Percentiles rank a stretch among this genome's conserved stretches.
Conservation (phyloP, 179 eudicot genomes). For the Actinidia polygama region DNA sequence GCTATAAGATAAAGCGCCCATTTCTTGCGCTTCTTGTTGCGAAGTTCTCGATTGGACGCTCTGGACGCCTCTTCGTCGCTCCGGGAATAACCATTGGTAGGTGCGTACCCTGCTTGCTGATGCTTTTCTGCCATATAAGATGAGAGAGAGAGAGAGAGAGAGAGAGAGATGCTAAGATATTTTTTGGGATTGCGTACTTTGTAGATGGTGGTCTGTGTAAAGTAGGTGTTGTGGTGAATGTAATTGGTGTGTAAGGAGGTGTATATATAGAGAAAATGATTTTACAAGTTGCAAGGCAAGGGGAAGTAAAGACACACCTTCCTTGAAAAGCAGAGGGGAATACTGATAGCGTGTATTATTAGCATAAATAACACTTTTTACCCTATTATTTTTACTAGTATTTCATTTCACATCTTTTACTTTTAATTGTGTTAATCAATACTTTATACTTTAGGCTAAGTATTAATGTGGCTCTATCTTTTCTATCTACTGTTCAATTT, state of each 20-base stretch:
- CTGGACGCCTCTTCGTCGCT: neutral
- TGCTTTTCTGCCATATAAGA: neutral
- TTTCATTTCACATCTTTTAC: too few relatives aligned
- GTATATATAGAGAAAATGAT: neutral
- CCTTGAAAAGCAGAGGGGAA: too few relatives aligned
- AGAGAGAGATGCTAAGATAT: neutral
- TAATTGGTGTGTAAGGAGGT: neutral
- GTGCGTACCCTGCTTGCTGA: constrained; percentile 4
- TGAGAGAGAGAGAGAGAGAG: too few relatives aligned
- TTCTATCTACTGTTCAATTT: too few relatives aligned
- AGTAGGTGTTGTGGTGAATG: neutral
- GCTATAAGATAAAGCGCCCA: neutral
- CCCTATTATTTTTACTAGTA: too few relatives aligned
- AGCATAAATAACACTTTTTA: too few relatives aligned
- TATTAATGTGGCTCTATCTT: too few relatives aligned
- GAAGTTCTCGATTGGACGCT: neutral
- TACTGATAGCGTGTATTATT: too few relatives aligned
- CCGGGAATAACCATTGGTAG: neutral
- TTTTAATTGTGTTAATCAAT: too few relatives aligned
- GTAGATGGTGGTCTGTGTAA: neutral
- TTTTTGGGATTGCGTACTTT: neutral
- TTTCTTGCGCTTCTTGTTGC: constrained; percentile 7
- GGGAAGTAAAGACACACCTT: too few relatives aligned
- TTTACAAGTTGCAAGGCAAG: too few relatives aligned
- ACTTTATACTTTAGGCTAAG: too few relatives aligned